Evolutionary conservation across 352 stramenopile species (phyloP), one percentile per base, ranked within the genome.

Genomic region (Blastocystis sp.): DNA sequence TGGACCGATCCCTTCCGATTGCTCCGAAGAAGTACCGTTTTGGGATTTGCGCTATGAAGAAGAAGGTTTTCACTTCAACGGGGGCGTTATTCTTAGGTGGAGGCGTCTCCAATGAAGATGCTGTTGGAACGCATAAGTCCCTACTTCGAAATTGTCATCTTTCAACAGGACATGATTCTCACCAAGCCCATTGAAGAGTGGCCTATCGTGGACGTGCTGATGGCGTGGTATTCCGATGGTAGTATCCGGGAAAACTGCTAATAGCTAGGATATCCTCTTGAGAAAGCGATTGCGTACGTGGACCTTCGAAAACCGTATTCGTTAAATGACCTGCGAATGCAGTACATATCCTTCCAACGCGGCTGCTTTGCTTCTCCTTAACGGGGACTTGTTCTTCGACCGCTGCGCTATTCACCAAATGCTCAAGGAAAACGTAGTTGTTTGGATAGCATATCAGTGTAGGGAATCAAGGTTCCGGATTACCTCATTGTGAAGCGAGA

Each of bases 11-110:
- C 24, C 29, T 85, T 12, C 74, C 74, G n/a, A 33, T 85, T 37
- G 74, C 74, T 69, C 74, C 74, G 16, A 85, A 85, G 74, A 85
- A 85, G 26, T 85, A 85, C 60, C 81, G 69, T 19, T 88, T 99
- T 4, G 97, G 96, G 41, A 96, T 99, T 61, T 99, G 97, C 91
- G 97, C 97, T 62, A 98, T 99, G 97, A 96, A 98, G 92, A 99
- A 99, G 92, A 99, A 99, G 93, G 97, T 96, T 71, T 91, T 93
- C 26, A 98, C 55, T 98, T 98, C 91, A 96, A 96, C 65, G 98
- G 98, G 96, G 92, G 93, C 59, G 96, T 98, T 91, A 99, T 98
- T 90, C 89, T 98, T 33, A 94, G 93, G 31, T 93, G 96, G 39
- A 93, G 98, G 3, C 92, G 93, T 90, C 95, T 96, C 91, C 94